phyloP scores from a whole-genome alignment of 2,329 filamentous ascomycete species.

The Furcasterigmium furcatum region DNA sequence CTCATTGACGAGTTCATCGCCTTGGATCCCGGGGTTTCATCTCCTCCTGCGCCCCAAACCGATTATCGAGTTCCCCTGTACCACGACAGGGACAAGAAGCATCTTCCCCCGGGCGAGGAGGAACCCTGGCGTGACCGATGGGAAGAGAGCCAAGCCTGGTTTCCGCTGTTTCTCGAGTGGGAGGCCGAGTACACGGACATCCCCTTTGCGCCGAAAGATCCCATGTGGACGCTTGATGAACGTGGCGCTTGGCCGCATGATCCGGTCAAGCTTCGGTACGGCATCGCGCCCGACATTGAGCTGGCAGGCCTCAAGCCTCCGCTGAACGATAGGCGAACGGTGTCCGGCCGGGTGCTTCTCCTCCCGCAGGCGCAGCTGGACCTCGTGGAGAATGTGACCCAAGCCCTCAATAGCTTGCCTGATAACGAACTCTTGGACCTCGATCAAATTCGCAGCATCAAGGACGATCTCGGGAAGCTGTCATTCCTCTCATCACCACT shows the following conservation, averaged over 20 bases:
- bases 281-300: slow-evolving; percentile 2
- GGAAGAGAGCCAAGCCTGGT: slow-evolving; percentile 27
- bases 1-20: not conserved
- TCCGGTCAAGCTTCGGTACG: slow-evolving; percentile 4
- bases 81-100: slow-evolving; percentile 5
- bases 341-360: slow-evolving; percentile 32
- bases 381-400: slow-evolving; percentile 24
- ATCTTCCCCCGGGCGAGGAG: not conserved
- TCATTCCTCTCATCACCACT: slow-evolving; percentile 29
- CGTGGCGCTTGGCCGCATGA: slow-evolving; percentile 10
- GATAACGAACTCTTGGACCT: not conserved
- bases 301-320: not conserved
- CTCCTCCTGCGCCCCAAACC: not conserved
- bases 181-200: slow-evolving; percentile 37
- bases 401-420: slow-evolving; percentile 8
- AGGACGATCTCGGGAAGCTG: not conserved
- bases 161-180: slow-evolving; percentile 40
- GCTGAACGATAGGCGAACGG: slow-evolving; percentile 15
- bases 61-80: not conserved
- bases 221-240: slow-evolving; percentile 17
- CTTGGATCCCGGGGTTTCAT: not conserved
- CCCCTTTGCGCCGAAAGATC: slow-evolving; percentile 17
- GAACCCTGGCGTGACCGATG: not conserved
- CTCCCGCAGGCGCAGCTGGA: slow-evolving; percentile 35
- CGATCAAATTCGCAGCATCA: not conserved